These are phyloP conservation scores for Andalucia godoyi DNA, from an alignment of 78 protist species.

Conservation along the genomic window DNA sequence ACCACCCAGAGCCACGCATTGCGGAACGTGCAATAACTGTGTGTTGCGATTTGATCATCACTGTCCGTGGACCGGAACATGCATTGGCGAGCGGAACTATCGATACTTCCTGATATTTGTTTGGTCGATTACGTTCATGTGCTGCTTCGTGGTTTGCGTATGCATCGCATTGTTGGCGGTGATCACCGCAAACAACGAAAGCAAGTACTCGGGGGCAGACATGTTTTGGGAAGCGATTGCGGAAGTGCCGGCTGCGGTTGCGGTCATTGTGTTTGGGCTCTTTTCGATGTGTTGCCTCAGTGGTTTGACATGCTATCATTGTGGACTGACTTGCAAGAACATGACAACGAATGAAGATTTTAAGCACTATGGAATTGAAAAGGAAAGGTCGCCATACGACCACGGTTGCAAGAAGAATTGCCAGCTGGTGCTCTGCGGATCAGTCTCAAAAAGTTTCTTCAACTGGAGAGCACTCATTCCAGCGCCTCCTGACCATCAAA, in stretches of 20 bases:
- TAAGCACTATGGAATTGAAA: too few species aligned
- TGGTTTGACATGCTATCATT: background rate
- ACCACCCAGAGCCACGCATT: constrained; percentile 51
- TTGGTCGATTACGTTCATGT: background rate
- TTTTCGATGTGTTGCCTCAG: background rate
- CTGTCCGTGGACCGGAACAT: constrained; percentile 49
- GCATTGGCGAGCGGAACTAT: constrained; percentile 50
- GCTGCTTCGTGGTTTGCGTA: background rate
- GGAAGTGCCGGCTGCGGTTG: background rate
- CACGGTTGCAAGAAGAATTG: too few species aligned
- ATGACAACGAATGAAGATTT: background rate
- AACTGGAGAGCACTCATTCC: too few species aligned
- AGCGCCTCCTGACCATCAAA: too few species aligned
- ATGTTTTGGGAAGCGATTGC: background rate
- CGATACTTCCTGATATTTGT: constrained; percentile 22
- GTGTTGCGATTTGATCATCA: constrained; percentile 55
- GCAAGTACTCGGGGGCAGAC: background rate
- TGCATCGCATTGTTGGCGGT: too few species aligned
- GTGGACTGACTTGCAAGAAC: background rate
- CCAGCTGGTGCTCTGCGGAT: too few species aligned
- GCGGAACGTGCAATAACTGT: constrained; percentile 34
- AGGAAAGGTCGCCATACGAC: too few species aligned
- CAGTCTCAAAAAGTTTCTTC: too few species aligned
- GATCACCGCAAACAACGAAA: background rate
- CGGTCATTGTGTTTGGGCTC: background rate